Evolutionary conservation across 179 eudicot genomes (phyloP), one percentile per base, ranked within the genome.

Genomic region (Heliamphora pulchella): DNA sequence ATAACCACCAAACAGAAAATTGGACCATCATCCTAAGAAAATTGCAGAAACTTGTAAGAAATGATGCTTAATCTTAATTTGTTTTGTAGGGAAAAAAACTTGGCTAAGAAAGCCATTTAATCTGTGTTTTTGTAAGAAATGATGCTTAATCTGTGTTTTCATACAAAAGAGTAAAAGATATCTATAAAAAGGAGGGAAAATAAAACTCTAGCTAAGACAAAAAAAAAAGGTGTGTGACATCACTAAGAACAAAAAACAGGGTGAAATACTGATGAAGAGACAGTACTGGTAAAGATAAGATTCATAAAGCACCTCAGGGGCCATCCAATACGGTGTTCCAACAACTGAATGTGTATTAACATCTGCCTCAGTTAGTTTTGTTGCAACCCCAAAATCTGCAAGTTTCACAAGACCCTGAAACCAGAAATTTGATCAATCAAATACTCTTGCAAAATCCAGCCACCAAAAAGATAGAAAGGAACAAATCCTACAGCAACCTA

Each of bases 321-420:
- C 99, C 98, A 96, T 94, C 98, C 99, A 96, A 80, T 96, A 96
- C 15, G 99, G 99, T 22, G 99, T 96, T 83, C 99, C 99, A 80
- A 94, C 99, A 79, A 96, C 99, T 84, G 98, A 96, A 86, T 94
- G 99, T 67, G 99, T 96, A 79, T 94, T 96, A 68, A 88, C 89
- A 91, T 96, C 98, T 66, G 99, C 99, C 83, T 96, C 99, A 43
- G 97, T 93, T 74, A 95, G 87, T 84, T 95, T 95, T 48, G 98
- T 95, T 54, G 98, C 98, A 78, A 95, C 98, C 69, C 98, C 98
- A 86, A 95, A 95, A 91, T 93, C 97, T 83, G 98, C 98, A 82
- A 94, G 93, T 85, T 95, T 95, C 84, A 95, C 98, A 80, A 94
- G 91, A 85, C 98, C 97, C 98, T 95, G 93, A 83, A 90, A 89